Evolutionary conservation across 1,139 yeast genomes (phyloP), one percentile per base, ranked within the genome.

Genomic region (Geotrichum candidum): DNA sequence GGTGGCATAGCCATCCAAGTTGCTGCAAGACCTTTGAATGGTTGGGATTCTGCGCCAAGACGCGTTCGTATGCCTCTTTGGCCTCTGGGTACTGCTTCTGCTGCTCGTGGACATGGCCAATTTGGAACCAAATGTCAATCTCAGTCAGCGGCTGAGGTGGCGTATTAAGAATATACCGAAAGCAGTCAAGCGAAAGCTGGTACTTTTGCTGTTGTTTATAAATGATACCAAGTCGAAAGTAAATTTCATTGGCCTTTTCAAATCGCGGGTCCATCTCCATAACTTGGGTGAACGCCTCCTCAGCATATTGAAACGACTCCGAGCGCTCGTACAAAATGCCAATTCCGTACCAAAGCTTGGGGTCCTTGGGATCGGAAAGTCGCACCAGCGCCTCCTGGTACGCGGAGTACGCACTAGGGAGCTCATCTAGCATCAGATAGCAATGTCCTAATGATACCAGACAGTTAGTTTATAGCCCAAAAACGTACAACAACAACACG

Each of bases 61-160:
- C 98, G 65, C 95, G 84, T 75, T 94, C 97, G 74, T 94, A 94
- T 10, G 98, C 98, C 66, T 92, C 97, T 70, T 88, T 86, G 7
- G 99, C 98, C 52, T 92, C 90, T 65, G 82, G 84, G 83, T 90
- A 92, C 73, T 92, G 96, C 72, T 91, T 87, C 76, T 90, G 95
- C 72, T 90, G 96, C 74, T 94, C 99, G 70, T 92, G 82, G 1
- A 94, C 98, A 51, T 91, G 88, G 56, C 99, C 99, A 68, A 94
- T 88, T 76, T 94, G 99, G 78, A 94, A 94, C 98, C 98, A 94
- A 61, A 94, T 96, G 73, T 94, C 99, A 56, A 96, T 92, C 73
- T 91, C 97, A 55, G 97, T 92, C 68, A 94, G 79, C 1, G 99
- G 99, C 61, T 90, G 88, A 0, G 99, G 99, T 1, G 99, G 99